Evolutionary conservation across 768 basidiomycete species (phyloP).

Genomic region (Trametes coccinea): DNA sequence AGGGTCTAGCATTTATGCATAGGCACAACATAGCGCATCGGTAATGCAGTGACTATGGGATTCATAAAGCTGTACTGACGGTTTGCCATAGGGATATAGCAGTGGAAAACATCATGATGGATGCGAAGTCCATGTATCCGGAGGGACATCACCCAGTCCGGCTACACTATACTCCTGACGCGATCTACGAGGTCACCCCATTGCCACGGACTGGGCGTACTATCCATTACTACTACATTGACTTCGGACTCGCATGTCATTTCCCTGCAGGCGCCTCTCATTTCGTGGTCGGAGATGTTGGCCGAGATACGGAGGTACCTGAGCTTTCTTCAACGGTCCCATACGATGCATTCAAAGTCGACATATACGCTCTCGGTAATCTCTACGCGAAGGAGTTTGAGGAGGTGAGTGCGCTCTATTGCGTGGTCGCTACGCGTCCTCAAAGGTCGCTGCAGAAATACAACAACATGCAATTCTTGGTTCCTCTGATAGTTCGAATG

Average conservation of each 20-base stretch:
- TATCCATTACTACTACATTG: conserved; percentile 33
- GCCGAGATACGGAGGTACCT: conserved; percentile 24
- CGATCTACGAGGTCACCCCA: conserved; percentile 31
- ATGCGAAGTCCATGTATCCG: conserved; percentile 20
- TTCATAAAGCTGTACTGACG: background rate
- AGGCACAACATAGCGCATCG: conserved; percentile 27
- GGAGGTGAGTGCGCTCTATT: no score
- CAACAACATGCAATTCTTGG: conserved; percentile 12
- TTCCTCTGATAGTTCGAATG: background rate
- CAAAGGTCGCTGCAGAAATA: conserved; percentile 12
- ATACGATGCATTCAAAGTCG: conserved; percentile 27
- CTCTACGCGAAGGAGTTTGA: conserved; percentile 24
- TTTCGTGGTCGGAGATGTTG: conserved; percentile 13
- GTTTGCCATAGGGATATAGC: conserved; percentile 24
- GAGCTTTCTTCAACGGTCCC: conserved; percentile 24
- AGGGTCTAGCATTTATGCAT: conserved; percentile 29
- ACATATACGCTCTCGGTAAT: conserved; percentile 27
- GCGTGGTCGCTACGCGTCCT: no score
- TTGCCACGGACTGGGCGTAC: conserved; percentile 35
- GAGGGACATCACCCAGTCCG: conserved; percentile 28
- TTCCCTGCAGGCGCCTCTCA: conserved; percentile 17
- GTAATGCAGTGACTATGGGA: background rate
- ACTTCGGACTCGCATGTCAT: conserved; percentile 24
- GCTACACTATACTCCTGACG: conserved; percentile 35
- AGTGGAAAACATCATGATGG: conserved; percentile 27